Percentiles rank a stretch among this genome's conserved stretches.
These are phyloP conservation scores for Ilex aquifolium DNA, from an alignment of 257 asterid genomes.

Conservation along the genomic window DNA sequence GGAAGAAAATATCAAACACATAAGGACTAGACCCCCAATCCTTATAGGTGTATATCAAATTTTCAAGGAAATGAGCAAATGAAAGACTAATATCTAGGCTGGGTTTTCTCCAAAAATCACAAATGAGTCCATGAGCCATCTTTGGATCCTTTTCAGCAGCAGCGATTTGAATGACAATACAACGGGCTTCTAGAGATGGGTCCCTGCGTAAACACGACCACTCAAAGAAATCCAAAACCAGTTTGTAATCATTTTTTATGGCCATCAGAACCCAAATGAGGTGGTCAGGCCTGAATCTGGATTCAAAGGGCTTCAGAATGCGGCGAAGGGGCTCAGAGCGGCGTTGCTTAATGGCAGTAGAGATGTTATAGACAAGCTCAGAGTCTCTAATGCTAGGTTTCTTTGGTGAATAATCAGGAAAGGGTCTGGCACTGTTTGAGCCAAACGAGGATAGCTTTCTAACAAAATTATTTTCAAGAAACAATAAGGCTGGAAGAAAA, in stretches of 20 bases:
- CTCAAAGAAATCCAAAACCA: conserved; percentile 58
- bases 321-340: conserved; percentile 48
- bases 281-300: conserved; percentile 70
- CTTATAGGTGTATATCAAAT: conserved; percentile 71
- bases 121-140: conserved; percentile 38
- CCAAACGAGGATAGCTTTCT: conserved; percentile 25
- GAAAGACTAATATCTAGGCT: conserved; percentile 27
- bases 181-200: conserved; percentile 80
- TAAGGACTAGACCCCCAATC: conserved; percentile 82
- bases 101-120: conserved; percentile 47
- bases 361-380: conserved; percentile 57
- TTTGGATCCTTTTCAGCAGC: conserved; percentile 49
- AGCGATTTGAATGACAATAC: conserved; percentile 72
- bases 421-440: conserved; percentile 40
- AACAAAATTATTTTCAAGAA: conserved; percentile 21
- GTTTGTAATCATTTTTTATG: conserved; percentile 54
- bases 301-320: conserved; percentile 58
- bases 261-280: conserved; percentile 87
- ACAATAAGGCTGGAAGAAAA: conserved; percentile 20
- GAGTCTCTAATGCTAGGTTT: conserved; percentile 69
- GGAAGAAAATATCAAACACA: conserved; percentile 79
- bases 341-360: conserved; percentile 72
- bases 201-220: conserved; percentile 71
- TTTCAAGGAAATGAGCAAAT: conserved; percentile 56
- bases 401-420: conserved; percentile 82